Percentiles rank a stretch among this genome's conserved stretches.
phyloP scores from a whole-genome alignment of 2,329 filamentous ascomycete species.

The Septoria petroselini region DNA sequence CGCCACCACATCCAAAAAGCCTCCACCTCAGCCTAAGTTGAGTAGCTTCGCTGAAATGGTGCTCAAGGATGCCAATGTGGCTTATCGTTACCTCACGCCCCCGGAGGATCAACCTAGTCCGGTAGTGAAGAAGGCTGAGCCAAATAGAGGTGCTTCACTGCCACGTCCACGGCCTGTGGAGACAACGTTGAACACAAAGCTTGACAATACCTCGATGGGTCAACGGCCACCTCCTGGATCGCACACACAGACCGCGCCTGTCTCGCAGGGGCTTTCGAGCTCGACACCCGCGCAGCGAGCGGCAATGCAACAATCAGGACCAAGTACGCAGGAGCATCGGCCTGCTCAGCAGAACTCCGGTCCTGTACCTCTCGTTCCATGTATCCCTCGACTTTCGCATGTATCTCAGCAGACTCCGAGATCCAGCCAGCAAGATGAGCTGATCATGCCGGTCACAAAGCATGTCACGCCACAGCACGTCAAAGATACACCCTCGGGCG shows the following conservation, averaged over 20 bases:
- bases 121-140: not conserved
- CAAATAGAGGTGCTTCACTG: too few relatives aligned
- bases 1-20: constrained; percentile 9
- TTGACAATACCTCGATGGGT: not conserved
- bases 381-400: constrained; percentile 8
- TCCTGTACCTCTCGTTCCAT: constrained; percentile 12
- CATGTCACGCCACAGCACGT: constrained; percentile 16
- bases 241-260: not conserved
- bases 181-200: too few relatives aligned
- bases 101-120: constrained; percentile 20
- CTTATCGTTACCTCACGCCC: constrained; percentile 38
- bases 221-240: constrained; percentile 1
- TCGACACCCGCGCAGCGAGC: not conserved
- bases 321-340: not conserved
- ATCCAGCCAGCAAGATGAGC: constrained; percentile 15
- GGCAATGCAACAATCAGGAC: not conserved
- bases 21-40: constrained; percentile 36
- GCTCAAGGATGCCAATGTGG: constrained; percentile 43
- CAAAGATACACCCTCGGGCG: constrained; percentile 4
- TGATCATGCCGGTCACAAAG: constrained; percentile 14
- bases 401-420: constrained; percentile 14
- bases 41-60: constrained; percentile 57
- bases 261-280: not conserved
- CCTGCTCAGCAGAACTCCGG: constrained; percentile 2
- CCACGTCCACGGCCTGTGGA: too few relatives aligned